Conservation (phyloP, 768 basidiomycete genomes). For the Collybia mongolica region DNA sequence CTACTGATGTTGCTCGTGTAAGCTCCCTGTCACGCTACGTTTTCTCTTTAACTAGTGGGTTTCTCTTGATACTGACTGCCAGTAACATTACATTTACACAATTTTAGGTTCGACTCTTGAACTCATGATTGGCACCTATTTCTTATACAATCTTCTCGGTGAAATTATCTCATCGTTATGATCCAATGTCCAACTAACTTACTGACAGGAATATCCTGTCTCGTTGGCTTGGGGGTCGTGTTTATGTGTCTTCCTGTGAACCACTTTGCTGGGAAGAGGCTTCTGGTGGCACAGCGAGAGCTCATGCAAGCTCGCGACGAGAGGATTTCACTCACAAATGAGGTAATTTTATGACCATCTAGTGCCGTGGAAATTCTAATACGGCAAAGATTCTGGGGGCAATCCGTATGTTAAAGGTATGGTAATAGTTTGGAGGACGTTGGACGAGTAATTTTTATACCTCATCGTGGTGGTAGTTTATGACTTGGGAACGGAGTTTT, state of each 20-base stretch:
- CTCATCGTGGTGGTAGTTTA: constrained; percentile 52
- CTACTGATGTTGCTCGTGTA: constrained; percentile 89
- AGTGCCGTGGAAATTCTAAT: background rate
- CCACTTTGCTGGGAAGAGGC: constrained; percentile 72
- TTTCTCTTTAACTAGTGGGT: constrained; percentile 66
- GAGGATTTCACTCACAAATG: constrained; percentile 89
- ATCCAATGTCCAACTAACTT: constrained; percentile 1
- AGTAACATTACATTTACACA: background rate
- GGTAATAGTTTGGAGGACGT: background rate
- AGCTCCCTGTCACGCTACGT: constrained; percentile 82
- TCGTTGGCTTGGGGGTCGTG: constrained; percentile 76
- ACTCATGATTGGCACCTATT: constrained; percentile 67
- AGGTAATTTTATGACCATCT: constrained; percentile 24
- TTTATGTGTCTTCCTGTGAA: constrained; percentile 75
- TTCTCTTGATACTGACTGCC: background rate
- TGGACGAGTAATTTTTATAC: background rate
- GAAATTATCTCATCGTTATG: constrained; percentile 12
- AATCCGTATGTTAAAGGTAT: constrained; percentile 85
- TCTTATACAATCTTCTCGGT: constrained; percentile 80
- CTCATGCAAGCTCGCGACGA: constrained; percentile 93
- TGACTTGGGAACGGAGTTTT: constrained; percentile 92
- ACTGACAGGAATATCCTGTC: constrained; percentile 57
- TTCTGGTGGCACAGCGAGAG: constrained; percentile 62
- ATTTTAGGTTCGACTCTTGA: constrained; percentile 72
- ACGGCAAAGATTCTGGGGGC: constrained; percentile 69